Evolutionary conservation across 495 filamentous ascomycete genomes (phyloP).

Genomic region (Rostrohypoxylon terebratum): DNA sequence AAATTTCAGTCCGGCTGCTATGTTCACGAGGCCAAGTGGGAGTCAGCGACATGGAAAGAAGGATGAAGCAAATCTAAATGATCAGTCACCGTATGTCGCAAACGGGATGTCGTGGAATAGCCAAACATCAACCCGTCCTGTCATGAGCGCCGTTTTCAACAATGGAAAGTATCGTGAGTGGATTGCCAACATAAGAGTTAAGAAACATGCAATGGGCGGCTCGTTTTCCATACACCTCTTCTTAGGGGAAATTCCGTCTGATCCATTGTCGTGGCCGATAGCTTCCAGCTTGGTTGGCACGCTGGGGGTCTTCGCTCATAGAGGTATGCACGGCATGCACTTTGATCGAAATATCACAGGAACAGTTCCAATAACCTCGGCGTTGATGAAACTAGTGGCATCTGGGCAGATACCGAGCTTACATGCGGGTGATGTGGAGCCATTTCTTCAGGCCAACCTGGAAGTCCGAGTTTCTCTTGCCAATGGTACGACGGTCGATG

Average conservation of each 20-base stretch:
- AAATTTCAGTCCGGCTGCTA: slow-evolving; percentile 52
- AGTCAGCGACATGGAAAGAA: slow-evolving; percentile 10
- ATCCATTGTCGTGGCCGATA: slow-evolving; percentile 57
- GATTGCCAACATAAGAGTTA: slow-evolving; percentile 69
- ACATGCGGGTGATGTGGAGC: slow-evolving; percentile 53
- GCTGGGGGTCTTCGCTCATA: slow-evolving; percentile 63
- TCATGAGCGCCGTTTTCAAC: slow-evolving; percentile 41
- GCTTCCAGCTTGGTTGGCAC: slow-evolving; percentile 65
- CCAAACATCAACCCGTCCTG: slow-evolving; percentile 31
- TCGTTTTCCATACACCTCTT: slow-evolving; percentile 72
- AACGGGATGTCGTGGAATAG: slow-evolving; percentile 42
- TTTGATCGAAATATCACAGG: slow-evolving; percentile 56
- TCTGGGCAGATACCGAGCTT: slow-evolving; percentile 57
- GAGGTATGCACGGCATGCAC: slow-evolving; percentile 28
- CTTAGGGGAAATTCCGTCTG: slow-evolving; percentile 60
- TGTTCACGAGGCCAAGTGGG: slow-evolving; percentile 39
- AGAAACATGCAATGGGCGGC: slow-evolving; percentile 65
- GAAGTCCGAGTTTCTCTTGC: slow-evolving; percentile 52
- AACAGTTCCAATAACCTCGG: slow-evolving; percentile 68
- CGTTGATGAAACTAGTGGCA: slow-evolving; percentile 58
- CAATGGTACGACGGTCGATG: slow-evolving; percentile 45
- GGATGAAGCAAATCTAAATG: neutral
- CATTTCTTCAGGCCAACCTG: slow-evolving; percentile 60
- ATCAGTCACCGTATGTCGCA: neutral
- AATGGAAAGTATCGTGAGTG: slow-evolving; percentile 64